These are phyloP conservation scores for Mycena filopes DNA, from an alignment of 768 basidiomycete genomes.

Conservation along the genomic window DNA sequence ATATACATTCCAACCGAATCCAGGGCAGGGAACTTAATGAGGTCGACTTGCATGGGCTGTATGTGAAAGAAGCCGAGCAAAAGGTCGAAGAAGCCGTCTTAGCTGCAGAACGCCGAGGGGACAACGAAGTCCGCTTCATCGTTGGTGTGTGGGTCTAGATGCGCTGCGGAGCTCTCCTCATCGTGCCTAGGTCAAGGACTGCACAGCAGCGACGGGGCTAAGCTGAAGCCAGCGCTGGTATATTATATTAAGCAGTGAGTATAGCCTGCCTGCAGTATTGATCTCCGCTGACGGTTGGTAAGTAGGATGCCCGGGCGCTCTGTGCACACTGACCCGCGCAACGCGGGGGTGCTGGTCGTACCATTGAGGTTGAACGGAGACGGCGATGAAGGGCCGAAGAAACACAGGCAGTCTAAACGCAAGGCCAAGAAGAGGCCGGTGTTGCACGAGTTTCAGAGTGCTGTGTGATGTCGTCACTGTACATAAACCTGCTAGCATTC, in stretches of 20 bases:
- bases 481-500: background rate
- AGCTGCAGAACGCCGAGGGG: conserved; percentile 3
- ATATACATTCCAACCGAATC: background rate
- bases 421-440: background rate
- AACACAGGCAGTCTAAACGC: background rate
- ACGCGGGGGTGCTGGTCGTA: conserved; percentile 24
- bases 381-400: background rate
- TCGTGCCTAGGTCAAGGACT: conserved; percentile 17
- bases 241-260: conserved; percentile 13
- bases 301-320: conserved; percentile 3
- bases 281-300: background rate
- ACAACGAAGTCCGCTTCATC: conserved; percentile 13
- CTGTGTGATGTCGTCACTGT: conserved; percentile 4
- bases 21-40: conserved; percentile 9
- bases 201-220: conserved; percentile 9
- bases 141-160: conserved; percentile 20
- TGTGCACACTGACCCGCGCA: conserved; percentile 6
- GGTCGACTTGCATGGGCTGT: conserved; percentile 25
- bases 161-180: background rate
- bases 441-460: conserved; percentile 21
- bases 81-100: conserved; percentile 14
- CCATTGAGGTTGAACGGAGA: conserved; percentile 1
- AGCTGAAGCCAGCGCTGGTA: conserved; percentile 7
- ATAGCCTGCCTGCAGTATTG: background rate
- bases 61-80: conserved; percentile 19